Conservation (phyloP, 371 early-diverging fungal species). For the Zancudomyces culisetae region DNA sequence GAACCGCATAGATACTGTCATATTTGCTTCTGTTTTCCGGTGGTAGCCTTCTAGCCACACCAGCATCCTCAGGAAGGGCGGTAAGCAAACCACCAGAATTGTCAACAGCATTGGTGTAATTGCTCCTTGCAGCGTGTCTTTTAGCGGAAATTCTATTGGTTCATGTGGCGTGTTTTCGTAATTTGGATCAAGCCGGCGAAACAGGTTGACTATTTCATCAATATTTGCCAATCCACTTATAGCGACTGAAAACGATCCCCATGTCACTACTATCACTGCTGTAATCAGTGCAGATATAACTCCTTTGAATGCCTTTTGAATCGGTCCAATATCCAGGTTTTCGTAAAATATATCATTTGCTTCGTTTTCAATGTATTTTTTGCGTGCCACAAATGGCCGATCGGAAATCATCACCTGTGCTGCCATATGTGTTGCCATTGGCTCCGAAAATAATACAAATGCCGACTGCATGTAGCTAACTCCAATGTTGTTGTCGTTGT, state of each 20-base stretch:
- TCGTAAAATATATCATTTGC: slow-evolving; percentile 69
- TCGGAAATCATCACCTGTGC: slow-evolving; percentile 48
- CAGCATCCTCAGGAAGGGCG: slow-evolving; percentile 41
- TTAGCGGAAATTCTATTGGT: not conserved
- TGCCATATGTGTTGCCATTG: slow-evolving; percentile 65
- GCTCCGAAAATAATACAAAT: slow-evolving; percentile 62
- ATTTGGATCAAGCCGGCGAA: not conserved
- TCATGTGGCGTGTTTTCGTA: not conserved
- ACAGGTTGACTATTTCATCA: slow-evolving; percentile 23
- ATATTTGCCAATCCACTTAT: slow-evolving; percentile 42
- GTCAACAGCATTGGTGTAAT: slow-evolving; percentile 52
- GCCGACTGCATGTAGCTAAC: slow-evolving; percentile 37
- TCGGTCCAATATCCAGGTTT: slow-evolving; percentile 41
- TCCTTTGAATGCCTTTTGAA: slow-evolving; percentile 33
- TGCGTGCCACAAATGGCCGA: slow-evolving; percentile 43
- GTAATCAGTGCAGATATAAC: slow-evolving; percentile 28
- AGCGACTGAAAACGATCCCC: slow-evolving; percentile 45
- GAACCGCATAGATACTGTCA: slow-evolving; percentile 40
- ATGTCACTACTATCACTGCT: slow-evolving; percentile 38
- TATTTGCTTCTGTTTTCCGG: slow-evolving; percentile 36
- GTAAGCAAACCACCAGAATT: slow-evolving; percentile 47
- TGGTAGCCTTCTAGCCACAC: slow-evolving; percentile 49
- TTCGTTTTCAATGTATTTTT: slow-evolving; percentile 40
- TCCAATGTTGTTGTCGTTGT: too few relatives aligned
- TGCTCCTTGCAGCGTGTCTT: slow-evolving; percentile 50